phyloP scores from a whole-genome alignment of 768 basidiomycete species.

The Suillus subalutaceus region DNA sequence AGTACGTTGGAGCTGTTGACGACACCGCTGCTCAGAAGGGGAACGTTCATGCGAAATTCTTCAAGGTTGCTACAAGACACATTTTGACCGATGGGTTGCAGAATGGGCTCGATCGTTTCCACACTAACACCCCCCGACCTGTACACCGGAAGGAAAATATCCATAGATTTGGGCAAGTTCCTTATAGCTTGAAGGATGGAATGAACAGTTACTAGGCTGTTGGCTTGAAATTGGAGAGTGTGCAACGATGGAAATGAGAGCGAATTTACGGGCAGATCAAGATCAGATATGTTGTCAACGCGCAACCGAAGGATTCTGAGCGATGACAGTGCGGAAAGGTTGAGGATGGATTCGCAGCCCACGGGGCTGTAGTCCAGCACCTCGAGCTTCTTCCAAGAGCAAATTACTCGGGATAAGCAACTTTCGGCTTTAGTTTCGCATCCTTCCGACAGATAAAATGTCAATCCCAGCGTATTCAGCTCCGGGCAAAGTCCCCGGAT shows the following conservation, averaged over 20 bases:
- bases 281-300: neutral
- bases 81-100: neutral
- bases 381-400: slow-evolving; percentile 5
- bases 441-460: neutral
- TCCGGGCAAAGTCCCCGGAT: neutral
- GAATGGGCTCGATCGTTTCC: neutral
- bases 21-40: neutral
- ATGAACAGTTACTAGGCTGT: neutral
- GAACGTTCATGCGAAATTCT: neutral
- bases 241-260: slow-evolving; percentile 2
- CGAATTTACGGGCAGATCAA: neutral
- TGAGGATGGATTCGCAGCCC: neutral
- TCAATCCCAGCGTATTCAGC: neutral
- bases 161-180: neutral
- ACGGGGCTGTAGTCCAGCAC: neutral
- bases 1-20: neutral
- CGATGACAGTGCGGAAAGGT: neutral
- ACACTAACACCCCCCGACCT: neutral
- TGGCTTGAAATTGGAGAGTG: neutral
- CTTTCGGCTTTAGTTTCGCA: neutral
- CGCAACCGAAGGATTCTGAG: slow-evolving; percentile 3
- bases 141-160: neutral
- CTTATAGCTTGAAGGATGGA: neutral
- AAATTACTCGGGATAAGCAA: neutral
- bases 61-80: neutral